phyloP scores from a whole-genome alignment of 140 eudicot genomes.

The Anethum foeniculum region DNA sequence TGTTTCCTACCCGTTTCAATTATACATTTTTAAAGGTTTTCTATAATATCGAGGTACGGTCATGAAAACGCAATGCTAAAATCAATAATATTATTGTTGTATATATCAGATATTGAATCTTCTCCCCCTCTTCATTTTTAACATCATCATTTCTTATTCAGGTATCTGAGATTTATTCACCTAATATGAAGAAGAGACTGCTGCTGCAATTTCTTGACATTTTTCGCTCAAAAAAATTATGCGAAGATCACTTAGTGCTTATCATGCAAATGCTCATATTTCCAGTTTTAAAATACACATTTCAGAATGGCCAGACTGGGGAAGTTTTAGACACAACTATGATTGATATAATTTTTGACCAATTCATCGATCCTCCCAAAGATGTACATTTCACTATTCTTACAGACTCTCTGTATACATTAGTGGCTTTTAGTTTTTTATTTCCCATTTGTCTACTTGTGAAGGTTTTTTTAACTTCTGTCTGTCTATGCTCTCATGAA shows the following conservation, averaged over 20 bases:
- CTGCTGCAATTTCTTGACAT: slow-evolving; percentile 75
- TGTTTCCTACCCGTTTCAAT: slow-evolving; percentile 74
- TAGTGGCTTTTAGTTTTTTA: neutral
- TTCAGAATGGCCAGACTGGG: slow-evolving; percentile 95
- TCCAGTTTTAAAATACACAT: slow-evolving; percentile 88
- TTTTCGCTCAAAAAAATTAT: slow-evolving; percentile 74
- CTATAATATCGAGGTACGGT: slow-evolving; percentile 76
- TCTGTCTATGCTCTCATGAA: slow-evolving; percentile 1
- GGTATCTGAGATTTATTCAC: slow-evolving; percentile 95
- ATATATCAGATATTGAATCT: neutral
- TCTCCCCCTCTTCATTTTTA: neutral
- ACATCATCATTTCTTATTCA: slow-evolving; percentile 19
- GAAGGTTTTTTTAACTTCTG: neutral
- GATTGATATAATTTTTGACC: slow-evolving; percentile 77
- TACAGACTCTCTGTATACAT: neutral
- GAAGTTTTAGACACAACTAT: slow-evolving; percentile 88
- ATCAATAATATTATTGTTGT: neutral
- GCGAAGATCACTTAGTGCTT: slow-evolving; percentile 87
- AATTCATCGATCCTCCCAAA: slow-evolving; percentile 89
- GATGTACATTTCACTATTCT: slow-evolving; percentile 40
- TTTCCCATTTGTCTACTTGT: neutral
- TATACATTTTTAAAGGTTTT: slow-evolving; percentile 84
- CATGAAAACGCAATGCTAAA: neutral
- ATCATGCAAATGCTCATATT: slow-evolving; percentile 97
- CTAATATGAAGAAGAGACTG: slow-evolving; percentile 79